phyloP scores from a whole-genome alignment of 2,329 filamentous ascomycete species.

The Colletotrichum sp. region DNA sequence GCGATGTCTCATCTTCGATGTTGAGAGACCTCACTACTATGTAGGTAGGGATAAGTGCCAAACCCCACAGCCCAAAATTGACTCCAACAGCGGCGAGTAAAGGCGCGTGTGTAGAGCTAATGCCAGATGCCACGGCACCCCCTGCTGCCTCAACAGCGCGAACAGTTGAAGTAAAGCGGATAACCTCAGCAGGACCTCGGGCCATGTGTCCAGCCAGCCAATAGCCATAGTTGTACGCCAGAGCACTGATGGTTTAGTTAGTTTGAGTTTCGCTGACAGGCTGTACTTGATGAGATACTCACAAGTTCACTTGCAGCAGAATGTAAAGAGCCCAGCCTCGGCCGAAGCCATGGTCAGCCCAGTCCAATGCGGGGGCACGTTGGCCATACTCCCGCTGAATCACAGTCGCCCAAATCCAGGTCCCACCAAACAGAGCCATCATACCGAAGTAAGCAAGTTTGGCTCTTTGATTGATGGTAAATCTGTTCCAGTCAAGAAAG shows the following conservation, averaged over 20 bases:
- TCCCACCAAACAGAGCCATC: slow-evolving; percentile 22
- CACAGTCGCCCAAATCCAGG: slow-evolving; percentile 28
- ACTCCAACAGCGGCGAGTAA: slow-evolving; percentile 17
- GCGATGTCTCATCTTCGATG: background rate
- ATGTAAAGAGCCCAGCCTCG: slow-evolving; percentile 27
- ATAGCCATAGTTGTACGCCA: slow-evolving; percentile 15
- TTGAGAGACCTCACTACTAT: slow-evolving; percentile 12
- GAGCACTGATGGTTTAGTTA: background rate
- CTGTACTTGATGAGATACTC: background rate
- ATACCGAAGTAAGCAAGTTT: slow-evolving; percentile 23
- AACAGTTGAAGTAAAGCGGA: slow-evolving; percentile 5
- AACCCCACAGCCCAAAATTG: slow-evolving; percentile 22
- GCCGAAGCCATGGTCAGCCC: slow-evolving; percentile 25
- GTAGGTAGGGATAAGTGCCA: slow-evolving; percentile 19
- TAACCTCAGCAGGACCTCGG: slow-evolving; percentile 7
- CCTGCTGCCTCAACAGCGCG: slow-evolving; percentile 13
- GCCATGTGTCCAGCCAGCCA: slow-evolving; percentile 12
- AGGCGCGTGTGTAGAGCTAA: slow-evolving; percentile 16
- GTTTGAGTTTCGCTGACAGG: background rate
- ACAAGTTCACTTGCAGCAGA: slow-evolving; percentile 22
- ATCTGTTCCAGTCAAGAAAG: slow-evolving; percentile 25
- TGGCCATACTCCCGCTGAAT: slow-evolving; percentile 23
- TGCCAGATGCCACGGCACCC: slow-evolving; percentile 13
- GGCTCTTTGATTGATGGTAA: slow-evolving; percentile 22
- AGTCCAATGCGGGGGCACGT: slow-evolving; percentile 21